Conservation (phyloP, 768 basidiomycete species). For the Fistulinella prunicolor region DNA sequence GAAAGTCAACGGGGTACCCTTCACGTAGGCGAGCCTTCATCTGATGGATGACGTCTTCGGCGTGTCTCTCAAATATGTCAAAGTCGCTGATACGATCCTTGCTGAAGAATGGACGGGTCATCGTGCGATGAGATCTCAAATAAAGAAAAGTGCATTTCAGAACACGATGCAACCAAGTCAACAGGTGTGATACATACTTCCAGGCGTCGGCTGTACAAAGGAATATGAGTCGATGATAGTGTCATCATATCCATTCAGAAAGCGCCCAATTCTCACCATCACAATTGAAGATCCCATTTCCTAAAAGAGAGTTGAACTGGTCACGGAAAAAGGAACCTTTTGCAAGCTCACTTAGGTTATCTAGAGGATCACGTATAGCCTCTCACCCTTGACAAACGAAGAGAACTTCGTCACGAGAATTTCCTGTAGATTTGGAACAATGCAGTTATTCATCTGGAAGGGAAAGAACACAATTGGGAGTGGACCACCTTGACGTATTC, state of each 20-base stretch:
- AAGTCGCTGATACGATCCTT: conserved; percentile 40
- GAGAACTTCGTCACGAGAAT: conserved; percentile 38
- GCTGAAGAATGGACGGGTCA: conserved; percentile 43
- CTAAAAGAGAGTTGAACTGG: conserved; percentile 31
- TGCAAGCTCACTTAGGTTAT: neutral
- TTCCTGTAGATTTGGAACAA: conserved; percentile 21
- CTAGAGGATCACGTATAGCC: neutral
- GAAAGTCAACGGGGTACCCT: conserved; percentile 42
- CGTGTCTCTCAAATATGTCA: conserved; percentile 38
- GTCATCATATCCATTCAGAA: neutral
- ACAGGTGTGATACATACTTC: conserved; percentile 30
- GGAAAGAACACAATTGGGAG: neutral
- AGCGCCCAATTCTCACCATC: conserved; percentile 27
- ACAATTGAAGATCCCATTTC: conserved; percentile 41
- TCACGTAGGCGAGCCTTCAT: conserved; percentile 32
- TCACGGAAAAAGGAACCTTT: conserved; percentile 26
- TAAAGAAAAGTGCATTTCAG: neutral
- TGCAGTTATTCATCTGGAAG: neutral
- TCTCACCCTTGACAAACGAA: conserved; percentile 38
- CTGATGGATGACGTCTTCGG: conserved; percentile 31
- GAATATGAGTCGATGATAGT: neutral
- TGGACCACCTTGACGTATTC: conserved; percentile 37
- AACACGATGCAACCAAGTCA: neutral
- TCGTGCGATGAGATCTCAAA: conserved; percentile 41
- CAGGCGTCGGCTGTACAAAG: conserved; percentile 31